A percentile compares a stretch with the other conserved stretches of the same genome.
phyloP scores from a whole-genome alignment of 441 rosid genomes.

The Raphanus hybrid region DNA sequence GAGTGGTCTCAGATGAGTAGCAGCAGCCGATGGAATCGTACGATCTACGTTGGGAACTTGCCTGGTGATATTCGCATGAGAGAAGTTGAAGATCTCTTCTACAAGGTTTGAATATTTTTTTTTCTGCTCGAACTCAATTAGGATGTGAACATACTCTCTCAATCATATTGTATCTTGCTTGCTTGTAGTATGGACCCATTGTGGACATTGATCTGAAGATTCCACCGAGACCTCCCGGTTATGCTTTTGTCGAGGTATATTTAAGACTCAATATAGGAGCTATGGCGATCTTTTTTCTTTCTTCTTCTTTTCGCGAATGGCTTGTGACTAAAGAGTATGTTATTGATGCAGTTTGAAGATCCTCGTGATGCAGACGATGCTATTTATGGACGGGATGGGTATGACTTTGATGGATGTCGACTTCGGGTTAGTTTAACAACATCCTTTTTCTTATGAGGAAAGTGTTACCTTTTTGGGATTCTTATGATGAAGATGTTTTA shows the following conservation, averaged over 20 bases:
- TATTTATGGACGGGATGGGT: slow-evolving; percentile 88
- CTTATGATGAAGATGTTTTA: not conserved
- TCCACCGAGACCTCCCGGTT: slow-evolving; percentile 96
- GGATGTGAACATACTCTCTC: not conserved
- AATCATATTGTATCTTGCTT: not conserved
- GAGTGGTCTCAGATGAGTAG: slow-evolving; percentile 54
- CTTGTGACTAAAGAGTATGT: slow-evolving; percentile 7
- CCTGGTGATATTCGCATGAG: slow-evolving; percentile 81
- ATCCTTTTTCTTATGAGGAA: too few relatives aligned
- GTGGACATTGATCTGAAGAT: slow-evolving; percentile 91
- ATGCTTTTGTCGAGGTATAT: slow-evolving; percentile 91
- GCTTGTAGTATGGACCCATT: slow-evolving; percentile 82
- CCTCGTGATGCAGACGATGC: slow-evolving; percentile 97
- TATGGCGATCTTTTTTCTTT: too few relatives aligned
- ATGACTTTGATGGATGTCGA: slow-evolving; percentile 80
- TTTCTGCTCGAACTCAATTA: too few relatives aligned
- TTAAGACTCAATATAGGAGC: too few relatives aligned
- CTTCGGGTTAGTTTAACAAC: slow-evolving; percentile 62
- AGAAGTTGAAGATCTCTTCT: slow-evolving; percentile 88
- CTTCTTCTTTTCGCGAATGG: too few relatives aligned
- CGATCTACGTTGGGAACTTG: slow-evolving; percentile 87
- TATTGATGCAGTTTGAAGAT: slow-evolving; percentile 74
- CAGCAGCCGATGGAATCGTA: slow-evolving; percentile 71
- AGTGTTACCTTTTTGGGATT: too few relatives aligned
- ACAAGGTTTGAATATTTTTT: too few relatives aligned